Base-by-base conservation (phyloP, 1,284 basidiomycete species). In the Trichosporon coremiiforme region DNA sequence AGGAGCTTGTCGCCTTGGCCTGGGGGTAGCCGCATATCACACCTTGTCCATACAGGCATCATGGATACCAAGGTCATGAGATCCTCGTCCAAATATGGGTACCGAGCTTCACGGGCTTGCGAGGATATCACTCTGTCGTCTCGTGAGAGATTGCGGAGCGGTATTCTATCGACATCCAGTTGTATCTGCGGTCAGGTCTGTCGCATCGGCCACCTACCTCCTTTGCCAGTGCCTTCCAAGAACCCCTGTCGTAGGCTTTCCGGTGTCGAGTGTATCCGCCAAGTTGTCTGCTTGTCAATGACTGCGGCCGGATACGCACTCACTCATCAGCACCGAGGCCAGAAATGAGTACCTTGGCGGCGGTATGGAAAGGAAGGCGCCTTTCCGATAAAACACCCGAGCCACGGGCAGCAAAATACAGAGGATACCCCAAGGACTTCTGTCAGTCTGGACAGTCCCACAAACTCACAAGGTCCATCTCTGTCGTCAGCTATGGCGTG, bases 251-350 rank as follows among this genome's bases (percentile, higher is more conserved):
- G 80, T 88, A 98, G 0, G 90, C 91, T 10, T 89, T 88, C 13
- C 93, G 88, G 84, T 98, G 95, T 64, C 97, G 87, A 0, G 92
- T 88, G 82, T 99, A 99, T 0, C 97, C 97, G 1, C 94, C 97
- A 0, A 99, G 86, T 33, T 98, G 86, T 69, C 83, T 84, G 62
- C 8, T 15, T 1, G 68, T 68, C 5, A 69, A 22, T 60, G 2
- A 7, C 8, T 2, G 8, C n/a, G 7, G 15, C 29, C 6, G 13
- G 9, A 17, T 20, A n/a, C 25, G 2, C 1, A 76, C 82, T 73
- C 33, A 84, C 81, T 99, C 96, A 80, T 99, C 96, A 0, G 97
- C 94, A 0, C 97, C 97, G 1, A 99, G 85, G 0, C 97, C 97
- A 70, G 90, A 96, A 25, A 99, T 83, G 17, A 98, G 86, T 0